A percentile compares a stretch with the other conserved stretches of the same genome.
Evolutionary conservation across 305 asterid species (phyloP).

Genomic region (Fraxinus latifolia): DNA sequence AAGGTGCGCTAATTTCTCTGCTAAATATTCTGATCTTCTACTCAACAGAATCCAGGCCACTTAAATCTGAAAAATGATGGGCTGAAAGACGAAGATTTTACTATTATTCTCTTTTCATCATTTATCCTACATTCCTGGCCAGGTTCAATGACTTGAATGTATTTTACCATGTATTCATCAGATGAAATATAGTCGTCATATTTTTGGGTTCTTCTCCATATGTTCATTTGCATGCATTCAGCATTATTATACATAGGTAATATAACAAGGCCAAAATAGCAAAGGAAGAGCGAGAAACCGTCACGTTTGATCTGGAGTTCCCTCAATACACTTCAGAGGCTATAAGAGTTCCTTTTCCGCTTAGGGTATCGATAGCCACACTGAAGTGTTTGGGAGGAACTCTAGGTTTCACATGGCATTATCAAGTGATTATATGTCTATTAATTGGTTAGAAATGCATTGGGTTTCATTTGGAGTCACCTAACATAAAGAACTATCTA

Average conservation of each 20-base stretch:
- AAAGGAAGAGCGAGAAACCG: background rate
- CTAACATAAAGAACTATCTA: background rate
- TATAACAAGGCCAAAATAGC: background rate
- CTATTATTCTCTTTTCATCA: background rate
- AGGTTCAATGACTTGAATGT: background rate
- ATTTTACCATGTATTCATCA: background rate
- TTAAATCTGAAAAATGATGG: conserved; percentile 17
- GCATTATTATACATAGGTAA: conserved; percentile 24
- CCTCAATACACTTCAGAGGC: background rate
- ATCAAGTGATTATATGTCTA: background rate
- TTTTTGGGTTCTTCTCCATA: background rate
- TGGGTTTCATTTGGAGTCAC: conserved; percentile 10
- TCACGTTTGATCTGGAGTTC: conserved; percentile 18
- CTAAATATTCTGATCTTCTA: background rate
- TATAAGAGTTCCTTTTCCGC: background rate
- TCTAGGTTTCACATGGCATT: background rate
- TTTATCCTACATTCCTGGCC: background rate
- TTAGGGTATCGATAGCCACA: background rate
- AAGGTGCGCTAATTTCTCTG: background rate
- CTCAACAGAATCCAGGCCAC: background rate
- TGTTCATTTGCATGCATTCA: background rate
- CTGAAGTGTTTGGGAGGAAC: conserved; percentile 29
- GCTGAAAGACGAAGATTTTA: conserved; percentile 6
- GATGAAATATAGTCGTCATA: background rate
- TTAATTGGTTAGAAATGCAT: background rate